Evolutionary conservation across 805 yeast species (phyloP).

Genomic region (Lipomyces spencermartinsiae): DNA sequence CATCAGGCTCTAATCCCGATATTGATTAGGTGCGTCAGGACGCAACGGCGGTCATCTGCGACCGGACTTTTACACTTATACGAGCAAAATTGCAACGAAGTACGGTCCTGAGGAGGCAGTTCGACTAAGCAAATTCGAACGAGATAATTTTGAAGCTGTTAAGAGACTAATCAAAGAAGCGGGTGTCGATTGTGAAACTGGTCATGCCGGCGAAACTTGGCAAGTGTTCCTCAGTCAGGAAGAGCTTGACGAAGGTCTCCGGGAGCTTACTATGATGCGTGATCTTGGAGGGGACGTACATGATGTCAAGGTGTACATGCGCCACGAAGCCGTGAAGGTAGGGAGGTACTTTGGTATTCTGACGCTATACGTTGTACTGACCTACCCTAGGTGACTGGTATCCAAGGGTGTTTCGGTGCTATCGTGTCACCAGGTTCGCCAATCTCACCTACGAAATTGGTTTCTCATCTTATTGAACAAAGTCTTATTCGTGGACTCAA

Average conservation of each 20-base stretch:
- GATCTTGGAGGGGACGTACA: conserved; percentile 32
- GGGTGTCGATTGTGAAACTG: conserved; percentile 51
- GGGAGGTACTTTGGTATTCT: no score
- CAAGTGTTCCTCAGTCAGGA: conserved; percentile 34
- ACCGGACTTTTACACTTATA: conserved; percentile 43
- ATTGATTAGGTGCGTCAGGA: conserved; percentile 50
- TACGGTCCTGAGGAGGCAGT: conserved; percentile 47
- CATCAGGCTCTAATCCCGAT: background rate
- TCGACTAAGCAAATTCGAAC: conserved; percentile 50
- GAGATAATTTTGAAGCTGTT: conserved; percentile 46
- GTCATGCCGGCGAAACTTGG: conserved; percentile 48
- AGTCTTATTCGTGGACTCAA: conserved; percentile 49
- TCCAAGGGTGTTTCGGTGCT: conserved; percentile 45
- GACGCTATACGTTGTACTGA: conserved; percentile 43
- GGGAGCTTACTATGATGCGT: conserved; percentile 25
- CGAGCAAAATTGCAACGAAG: conserved; percentile 21
- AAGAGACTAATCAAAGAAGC: conserved; percentile 47
- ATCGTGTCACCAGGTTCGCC: conserved; percentile 53
- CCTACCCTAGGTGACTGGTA: conserved; percentile 41
- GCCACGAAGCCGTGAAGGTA: conserved; percentile 29
- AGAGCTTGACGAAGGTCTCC: conserved; percentile 34
- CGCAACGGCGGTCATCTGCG: conserved; percentile 59
- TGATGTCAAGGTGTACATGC: conserved; percentile 29
- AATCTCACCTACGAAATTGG: conserved; percentile 54
- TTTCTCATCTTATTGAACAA: conserved; percentile 46